Evolutionary conservation across 1,284 basidiomycete genomes (phyloP), one percentile per base, ranked within the genome.

Genomic region (Puccinia sorghi): DNA sequence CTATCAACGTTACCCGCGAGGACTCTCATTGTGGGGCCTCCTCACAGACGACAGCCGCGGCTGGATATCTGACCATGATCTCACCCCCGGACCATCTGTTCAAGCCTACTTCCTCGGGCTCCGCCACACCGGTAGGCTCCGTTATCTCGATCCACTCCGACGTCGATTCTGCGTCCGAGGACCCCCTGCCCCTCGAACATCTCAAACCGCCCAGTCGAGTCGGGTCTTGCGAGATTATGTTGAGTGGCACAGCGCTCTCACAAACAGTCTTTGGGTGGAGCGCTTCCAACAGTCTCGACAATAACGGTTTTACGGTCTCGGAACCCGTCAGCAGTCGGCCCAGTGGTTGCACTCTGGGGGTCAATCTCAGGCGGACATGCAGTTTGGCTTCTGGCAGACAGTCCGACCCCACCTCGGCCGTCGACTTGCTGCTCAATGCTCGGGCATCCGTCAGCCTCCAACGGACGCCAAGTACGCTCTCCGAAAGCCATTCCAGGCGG

Each of bases 121-220:
- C 64, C 1, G 13, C 46, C 41, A 66, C 64, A 0, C 25, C 64
- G 2, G 46, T 25, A 46, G 64, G 64, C 41, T 66, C 64, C 8
- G n/a, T 66, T 11, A 25, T 50, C n/a, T 66, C 64, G 41, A 50
- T 66, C 46, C 64, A 22, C 46, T 66, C 64, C 1, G 64, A 66
- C 1, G 41, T 11, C 25, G 64, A 48, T 46, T 5, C 41, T 15
- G 25, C 13, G 11, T 13, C 9, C 6, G n/a, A 66, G 9, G 41
- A 22, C n/a, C 41, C n/a, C 3, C 37, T n/a, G n/a, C 22, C 46
- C 22, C 5, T 43, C 64, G 64, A 17, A 11, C 22, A 9, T 11
- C 64, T 66, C 22, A 66, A 66, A 39, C 64, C 64, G 5, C 64
- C 41, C n/a, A 50, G 46, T 66, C 64, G 46, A 25, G 41, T n/a